These are phyloP conservation scores for Gardenia jasminoides DNA, from an alignment of 257 asterid species.

Conservation along the genomic window DNA sequence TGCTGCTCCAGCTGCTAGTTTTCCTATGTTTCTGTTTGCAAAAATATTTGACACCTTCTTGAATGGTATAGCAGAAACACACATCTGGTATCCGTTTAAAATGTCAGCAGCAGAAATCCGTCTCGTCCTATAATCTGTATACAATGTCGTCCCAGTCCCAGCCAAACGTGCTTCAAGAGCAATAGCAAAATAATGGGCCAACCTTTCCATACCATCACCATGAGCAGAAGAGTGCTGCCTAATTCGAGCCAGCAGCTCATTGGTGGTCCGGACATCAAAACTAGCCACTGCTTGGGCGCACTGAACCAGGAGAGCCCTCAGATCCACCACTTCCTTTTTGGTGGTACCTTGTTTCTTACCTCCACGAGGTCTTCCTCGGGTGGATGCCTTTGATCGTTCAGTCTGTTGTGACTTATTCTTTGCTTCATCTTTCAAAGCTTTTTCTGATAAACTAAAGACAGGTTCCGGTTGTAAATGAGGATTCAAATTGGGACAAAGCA, in stretches of 20 bases:
- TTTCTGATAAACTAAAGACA: slow-evolving; percentile 7
- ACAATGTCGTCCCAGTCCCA: slow-evolving; percentile 37
- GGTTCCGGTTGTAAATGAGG: slow-evolving; percentile 15
- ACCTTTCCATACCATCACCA: slow-evolving; percentile 42
- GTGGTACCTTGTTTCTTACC: slow-evolving; percentile 22
- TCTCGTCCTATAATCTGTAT: slow-evolving; percentile 24
- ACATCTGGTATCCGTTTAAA: slow-evolving; percentile 34
- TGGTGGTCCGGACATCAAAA: slow-evolving; percentile 32
- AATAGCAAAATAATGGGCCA: slow-evolving; percentile 37
- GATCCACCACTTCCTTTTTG: slow-evolving; percentile 36
- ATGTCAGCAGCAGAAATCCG: slow-evolving; percentile 36
- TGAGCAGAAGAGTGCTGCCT: slow-evolving; percentile 38
- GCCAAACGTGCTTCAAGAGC: slow-evolving; percentile 43
- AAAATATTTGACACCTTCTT: slow-evolving; percentile 30
- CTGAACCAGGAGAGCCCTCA: slow-evolving; percentile 34
- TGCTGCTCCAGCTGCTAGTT: slow-evolving; percentile 21
- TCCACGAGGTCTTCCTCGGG: slow-evolving; percentile 25
- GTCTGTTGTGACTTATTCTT: slow-evolving; percentile 13
- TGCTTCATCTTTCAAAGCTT: slow-evolving; percentile 20
- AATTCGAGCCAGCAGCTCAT: slow-evolving; percentile 33
- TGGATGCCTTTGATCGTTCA: slow-evolving; percentile 24
- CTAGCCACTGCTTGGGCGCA: slow-evolving; percentile 45
- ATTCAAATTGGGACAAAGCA: slow-evolving; percentile 27
- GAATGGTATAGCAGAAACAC: slow-evolving; percentile 33
- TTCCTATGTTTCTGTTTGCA: slow-evolving; percentile 29